Base-by-base conservation (phyloP, 163 green algal genomes). In the Trebouxia gelatinosa region DNA sequence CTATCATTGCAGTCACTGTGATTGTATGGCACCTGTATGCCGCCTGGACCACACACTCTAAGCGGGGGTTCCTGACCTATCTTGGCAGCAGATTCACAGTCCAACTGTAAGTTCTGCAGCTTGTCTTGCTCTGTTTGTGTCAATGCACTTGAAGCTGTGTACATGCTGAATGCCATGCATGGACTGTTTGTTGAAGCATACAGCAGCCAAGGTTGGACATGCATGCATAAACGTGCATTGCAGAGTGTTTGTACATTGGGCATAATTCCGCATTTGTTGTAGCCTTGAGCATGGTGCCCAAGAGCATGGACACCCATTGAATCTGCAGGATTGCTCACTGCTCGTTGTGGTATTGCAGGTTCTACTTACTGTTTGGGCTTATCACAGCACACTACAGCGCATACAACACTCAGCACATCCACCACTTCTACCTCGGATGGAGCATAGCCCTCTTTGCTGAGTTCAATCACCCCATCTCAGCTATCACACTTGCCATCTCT, bases 401-500 rank as follows among this genome's bases (percentile, higher is more conserved):
- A 17, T 62, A 80, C 58, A 71, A 58, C 37, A 70, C 57, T 28
- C 38, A 62, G n/a, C 74, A 80, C n/a, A 66, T 80, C 38, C 74
- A 80, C 58, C 74, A 80, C 39, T 70, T 74, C 54, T 87, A 83
- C 34, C 32, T 87, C 23, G 75, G 83, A 5, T 87, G 81, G 77
- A 65, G 29, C 17, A 57, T 86, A 21, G 80, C 81, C 6, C 57
- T 85, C n/a, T 87, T 79, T 79, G 76, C 71, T 35, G 77, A 87
- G 76, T 71, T 85, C n/a, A 77, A 84, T 61, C 70, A 75, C 29
- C 78, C 77, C 19, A 29, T 88, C 16, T 88, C 83, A 16, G 83
- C 40, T 2, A 19, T 84, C 29, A 84, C 83, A 19, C 80, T 88
- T 54, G 81, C 81, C 1, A 67, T 86, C 9, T 78, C 81, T 23